phyloP scores from a whole-genome alignment of 225 moss, liverwort and hornwort genomes.

The Straminergon stramineum region DNA sequence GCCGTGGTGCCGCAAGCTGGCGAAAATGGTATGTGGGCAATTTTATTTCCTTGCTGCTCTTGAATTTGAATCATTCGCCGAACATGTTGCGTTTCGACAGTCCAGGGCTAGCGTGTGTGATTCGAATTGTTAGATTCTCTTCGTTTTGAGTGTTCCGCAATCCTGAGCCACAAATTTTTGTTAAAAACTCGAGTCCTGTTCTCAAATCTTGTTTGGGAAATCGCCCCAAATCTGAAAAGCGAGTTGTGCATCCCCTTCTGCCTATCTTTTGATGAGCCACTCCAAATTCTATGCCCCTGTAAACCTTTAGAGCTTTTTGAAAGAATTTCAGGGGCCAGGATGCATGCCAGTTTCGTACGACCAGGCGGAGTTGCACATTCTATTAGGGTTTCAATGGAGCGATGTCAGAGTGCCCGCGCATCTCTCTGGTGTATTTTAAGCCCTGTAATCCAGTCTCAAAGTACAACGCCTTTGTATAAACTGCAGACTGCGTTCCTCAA shows the following conservation, averaged over 20 bases:
- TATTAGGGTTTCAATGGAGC: neutral
- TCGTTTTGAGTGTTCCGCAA: neutral
- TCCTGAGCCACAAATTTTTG: neutral
- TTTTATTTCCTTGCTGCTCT: neutral
- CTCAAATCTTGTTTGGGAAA: neutral
- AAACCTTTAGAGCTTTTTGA: neutral
- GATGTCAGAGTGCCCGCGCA: neutral
- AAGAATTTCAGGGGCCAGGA: neutral
- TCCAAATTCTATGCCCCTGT: neutral
- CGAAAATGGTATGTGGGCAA: constrained; percentile 7
- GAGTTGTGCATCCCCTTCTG: neutral
- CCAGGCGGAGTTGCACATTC: neutral
- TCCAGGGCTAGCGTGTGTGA: neutral
- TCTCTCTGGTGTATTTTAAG: neutral
- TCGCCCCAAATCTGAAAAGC: neutral
- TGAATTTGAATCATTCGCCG: neutral
- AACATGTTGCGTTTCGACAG: neutral
- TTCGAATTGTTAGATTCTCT: neutral
- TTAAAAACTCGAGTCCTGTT: neutral
- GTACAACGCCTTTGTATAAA: no score
- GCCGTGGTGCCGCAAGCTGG: constrained; percentile 5
- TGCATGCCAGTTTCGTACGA: neutral
- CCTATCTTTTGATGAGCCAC: neutral
- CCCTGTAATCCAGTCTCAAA: neutral
- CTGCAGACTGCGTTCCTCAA: neutral